Conservation (phyloP, 176 grass and related monocot genomes). For the Eragrostis nindensis region DNA sequence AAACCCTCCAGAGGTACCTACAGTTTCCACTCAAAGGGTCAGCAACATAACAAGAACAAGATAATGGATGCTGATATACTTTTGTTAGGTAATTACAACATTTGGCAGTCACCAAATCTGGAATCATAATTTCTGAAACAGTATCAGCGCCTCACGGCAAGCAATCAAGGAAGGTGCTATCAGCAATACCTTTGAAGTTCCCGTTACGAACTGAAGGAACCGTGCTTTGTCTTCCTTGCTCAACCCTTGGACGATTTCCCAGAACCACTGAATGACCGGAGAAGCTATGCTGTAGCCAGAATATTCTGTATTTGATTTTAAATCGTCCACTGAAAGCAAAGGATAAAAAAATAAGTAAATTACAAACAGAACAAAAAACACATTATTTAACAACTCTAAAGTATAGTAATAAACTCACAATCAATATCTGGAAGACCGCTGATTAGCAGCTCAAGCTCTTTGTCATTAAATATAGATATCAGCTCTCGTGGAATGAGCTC, state of each 20-base stretch:
- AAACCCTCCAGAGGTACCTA: slow-evolving; percentile 98
- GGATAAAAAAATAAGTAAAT: slow-evolving; percentile 27
- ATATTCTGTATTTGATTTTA: slow-evolving; percentile 95
- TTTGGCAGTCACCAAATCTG: background rate
- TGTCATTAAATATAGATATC: slow-evolving; percentile 98
- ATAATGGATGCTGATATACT: background rate
- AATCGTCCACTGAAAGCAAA: slow-evolving; percentile 84
- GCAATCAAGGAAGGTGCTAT: background rate
- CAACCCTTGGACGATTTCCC: slow-evolving; percentile 94
- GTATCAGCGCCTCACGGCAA: background rate
- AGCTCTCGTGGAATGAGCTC: slow-evolving; percentile 84
- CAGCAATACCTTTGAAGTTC: slow-evolving; percentile 91
- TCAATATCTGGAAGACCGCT: slow-evolving; percentile 98
- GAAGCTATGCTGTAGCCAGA: slow-evolving; percentile 97
- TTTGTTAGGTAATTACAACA: background rate
- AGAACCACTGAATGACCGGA: slow-evolving; percentile 98
- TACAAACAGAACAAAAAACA: background rate
- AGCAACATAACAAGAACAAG: slow-evolving; percentile 24
- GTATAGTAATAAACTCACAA: slow-evolving; percentile 67
- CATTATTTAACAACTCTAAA: slow-evolving; percentile 4
- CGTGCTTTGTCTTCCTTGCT: slow-evolving; percentile 99
- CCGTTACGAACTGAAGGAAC: slow-evolving; percentile 97
- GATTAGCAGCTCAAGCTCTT: slow-evolving; percentile 95
- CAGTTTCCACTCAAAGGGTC: slow-evolving; percentile 27
- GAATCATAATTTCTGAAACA: background rate